A percentile compares a stretch with the other conserved stretches of the same genome.
Conservation (phyloP, 2,329 filamentous ascomycete genomes). For the Fusarium sterilihyphosum region DNA sequence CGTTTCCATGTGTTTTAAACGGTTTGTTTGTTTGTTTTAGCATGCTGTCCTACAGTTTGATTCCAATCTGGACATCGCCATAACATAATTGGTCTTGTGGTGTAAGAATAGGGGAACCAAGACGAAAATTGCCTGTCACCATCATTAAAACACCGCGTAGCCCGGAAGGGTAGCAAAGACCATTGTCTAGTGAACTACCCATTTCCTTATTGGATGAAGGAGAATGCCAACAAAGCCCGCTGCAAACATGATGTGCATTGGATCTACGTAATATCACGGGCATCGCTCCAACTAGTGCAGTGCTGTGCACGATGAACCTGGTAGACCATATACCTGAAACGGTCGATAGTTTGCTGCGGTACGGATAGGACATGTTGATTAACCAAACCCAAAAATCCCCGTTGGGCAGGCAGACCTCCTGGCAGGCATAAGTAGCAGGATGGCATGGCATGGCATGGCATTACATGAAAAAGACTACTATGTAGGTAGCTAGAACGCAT, state of each 20-base stretch:
- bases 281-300: not conserved
- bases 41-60: not conserved
- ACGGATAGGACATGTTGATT: not conserved
- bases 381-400: not conserved
- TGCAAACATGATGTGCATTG: slow-evolving; percentile 40
- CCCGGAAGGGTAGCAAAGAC: not conserved
- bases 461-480: not conserved
- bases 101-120: not conserved
- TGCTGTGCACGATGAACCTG: not conserved
- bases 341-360: slow-evolving; percentile 3
- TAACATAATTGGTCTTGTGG: not conserved
- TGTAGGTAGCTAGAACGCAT: slow-evolving; percentile 9
- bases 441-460: slow-evolving; percentile 5
- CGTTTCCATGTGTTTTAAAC: not conserved
- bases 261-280: slow-evolving; percentile 1
- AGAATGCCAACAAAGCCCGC: slow-evolving; percentile 12
- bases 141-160: not conserved
- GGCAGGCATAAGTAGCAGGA: not conserved
- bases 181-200: not conserved
- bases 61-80: not conserved
- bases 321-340: slow-evolving; percentile 15
- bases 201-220: slow-evolving; percentile 8
- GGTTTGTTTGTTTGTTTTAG: not conserved
- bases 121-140: not conserved
- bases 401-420: not conserved